Percentiles rank a stretch among this genome's conserved stretches.
Conservation (phyloP, 305 asterid species). For the Fraxinus albicans region DNA sequence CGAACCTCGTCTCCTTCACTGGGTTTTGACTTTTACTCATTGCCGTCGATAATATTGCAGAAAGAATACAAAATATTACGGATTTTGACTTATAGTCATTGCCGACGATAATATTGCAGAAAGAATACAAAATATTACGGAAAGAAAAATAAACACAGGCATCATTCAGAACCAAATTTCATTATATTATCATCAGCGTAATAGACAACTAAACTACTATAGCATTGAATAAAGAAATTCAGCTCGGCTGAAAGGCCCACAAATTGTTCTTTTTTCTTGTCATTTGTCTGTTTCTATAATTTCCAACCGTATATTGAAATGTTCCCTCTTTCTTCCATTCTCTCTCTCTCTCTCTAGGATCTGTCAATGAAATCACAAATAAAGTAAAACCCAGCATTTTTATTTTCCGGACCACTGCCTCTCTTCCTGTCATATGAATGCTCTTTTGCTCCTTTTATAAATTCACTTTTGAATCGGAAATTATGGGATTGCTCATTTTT, state of each 20-base stretch:
- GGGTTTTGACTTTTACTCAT: conserved; percentile 30
- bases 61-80: too few relatives aligned
- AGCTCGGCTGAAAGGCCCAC: neutral
- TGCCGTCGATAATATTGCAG: too few relatives aligned
- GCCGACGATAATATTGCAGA: too few relatives aligned
- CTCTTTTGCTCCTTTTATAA: neutral
- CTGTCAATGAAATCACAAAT: conserved; percentile 26
- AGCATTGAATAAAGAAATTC: conserved; percentile 2
- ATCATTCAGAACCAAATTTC: too few relatives aligned
- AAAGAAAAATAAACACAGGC: too few relatives aligned
- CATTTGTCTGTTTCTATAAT: conserved; percentile 35
- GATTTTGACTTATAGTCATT: too few relatives aligned
- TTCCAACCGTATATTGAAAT: conserved; percentile 16
- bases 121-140: too few relatives aligned
- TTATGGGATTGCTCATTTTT: conserved; percentile 17
- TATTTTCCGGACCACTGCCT: conserved; percentile 14
- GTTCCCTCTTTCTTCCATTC: neutral
- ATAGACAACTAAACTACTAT: neutral
- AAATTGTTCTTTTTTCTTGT: conserved; percentile 30
- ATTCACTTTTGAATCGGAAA: conserved; percentile 27
- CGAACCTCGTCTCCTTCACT: conserved; percentile 23
- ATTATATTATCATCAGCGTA: too few relatives aligned
- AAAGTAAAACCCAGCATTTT: conserved; percentile 12
- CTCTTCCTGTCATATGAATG: conserved; percentile 12
- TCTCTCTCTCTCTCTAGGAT: conserved; percentile 20